These are phyloP conservation scores for Neocallimastix lanati DNA, from an alignment of 192 early-diverging fungal genomes.

Conservation along the genomic window DNA sequence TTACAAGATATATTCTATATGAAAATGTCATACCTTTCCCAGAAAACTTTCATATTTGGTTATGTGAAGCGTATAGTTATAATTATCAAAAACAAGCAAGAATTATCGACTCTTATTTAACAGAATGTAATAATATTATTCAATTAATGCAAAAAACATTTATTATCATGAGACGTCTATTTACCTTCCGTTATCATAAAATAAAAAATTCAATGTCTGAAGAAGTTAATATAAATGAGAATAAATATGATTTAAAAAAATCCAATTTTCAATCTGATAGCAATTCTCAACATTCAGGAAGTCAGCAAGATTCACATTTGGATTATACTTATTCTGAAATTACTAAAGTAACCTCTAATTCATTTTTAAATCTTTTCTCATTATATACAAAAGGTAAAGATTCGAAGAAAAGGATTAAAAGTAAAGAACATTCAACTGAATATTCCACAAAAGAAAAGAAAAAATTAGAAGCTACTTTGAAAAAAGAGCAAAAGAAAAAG, in stretches of 20 bases:
- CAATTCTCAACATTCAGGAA: not conserved
- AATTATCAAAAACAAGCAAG: not conserved
- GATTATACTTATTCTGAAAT: not conserved
- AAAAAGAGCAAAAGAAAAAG: not conserved
- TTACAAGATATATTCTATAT: not conserved
- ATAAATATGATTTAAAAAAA: not conserved
- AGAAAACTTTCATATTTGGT: not conserved
- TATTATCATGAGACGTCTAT: not conserved
- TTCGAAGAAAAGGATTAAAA: not conserved
- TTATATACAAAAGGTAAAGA: not conserved
- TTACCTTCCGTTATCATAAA: not conserved
- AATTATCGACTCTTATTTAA: not conserved
- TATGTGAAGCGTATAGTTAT: not conserved
- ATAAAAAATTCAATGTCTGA: not conserved
- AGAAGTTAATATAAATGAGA: not conserved
- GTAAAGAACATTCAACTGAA: not conserved
- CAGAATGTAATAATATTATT: not conserved
- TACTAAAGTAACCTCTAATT: not conserved
- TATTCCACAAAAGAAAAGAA: not conserved
- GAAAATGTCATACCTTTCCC: not conserved
- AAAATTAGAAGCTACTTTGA: not conserved
- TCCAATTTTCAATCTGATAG: not conserved
- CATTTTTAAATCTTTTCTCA: not conserved
- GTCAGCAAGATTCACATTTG: not conserved
- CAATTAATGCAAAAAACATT: not conserved